Evolutionary conservation across 1,284 basidiomycete species (phyloP).

Genomic region (Cryptococcus wingfieldii): DNA sequence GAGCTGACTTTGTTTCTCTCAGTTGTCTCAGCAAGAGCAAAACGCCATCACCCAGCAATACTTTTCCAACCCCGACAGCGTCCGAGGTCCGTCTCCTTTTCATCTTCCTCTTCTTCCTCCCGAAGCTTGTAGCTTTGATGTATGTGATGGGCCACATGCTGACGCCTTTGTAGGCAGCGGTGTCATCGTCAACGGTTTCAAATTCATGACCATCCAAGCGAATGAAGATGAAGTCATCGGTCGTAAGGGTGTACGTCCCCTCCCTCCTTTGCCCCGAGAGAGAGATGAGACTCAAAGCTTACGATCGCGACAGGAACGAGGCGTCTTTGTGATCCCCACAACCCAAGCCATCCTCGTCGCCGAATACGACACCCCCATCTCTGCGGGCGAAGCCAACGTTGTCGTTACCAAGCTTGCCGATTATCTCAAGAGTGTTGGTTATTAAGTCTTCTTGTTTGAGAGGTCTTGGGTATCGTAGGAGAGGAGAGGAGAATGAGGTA

Average conservation of each 20-base stretch:
- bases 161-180: conserved; percentile 53
- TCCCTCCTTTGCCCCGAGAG: not conserved
- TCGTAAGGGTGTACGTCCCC: conserved; percentile 68
- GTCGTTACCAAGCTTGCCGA: conserved; percentile 73
- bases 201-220: conserved; percentile 74
- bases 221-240: conserved; percentile 64
- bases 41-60: conserved; percentile 57
- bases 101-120: not conserved
- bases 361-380: conserved; percentile 65
- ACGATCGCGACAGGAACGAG: conserved; percentile 60
- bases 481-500: not conserved
- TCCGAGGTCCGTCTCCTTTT: conserved; percentile 46
- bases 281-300: conserved; percentile 1
- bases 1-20: conserved; percentile 1
- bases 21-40: conserved; percentile 77
- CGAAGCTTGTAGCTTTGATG: not conserved
- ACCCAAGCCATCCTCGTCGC: conserved; percentile 81
- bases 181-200: conserved; percentile 65
- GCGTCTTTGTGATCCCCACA: conserved; percentile 78
- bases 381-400: conserved; percentile 65
- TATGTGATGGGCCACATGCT: not conserved
- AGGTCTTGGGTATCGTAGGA: not conserved
- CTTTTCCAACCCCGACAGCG: conserved; percentile 53
- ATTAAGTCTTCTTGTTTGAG: conserved; percentile 27
- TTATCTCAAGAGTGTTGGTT: conserved; percentile 64